Evolutionary conservation across 2,329 filamentous ascomycete genomes (phyloP), one percentile per base, ranked within the genome.

Genomic region (Claviceps monticola): DNA sequence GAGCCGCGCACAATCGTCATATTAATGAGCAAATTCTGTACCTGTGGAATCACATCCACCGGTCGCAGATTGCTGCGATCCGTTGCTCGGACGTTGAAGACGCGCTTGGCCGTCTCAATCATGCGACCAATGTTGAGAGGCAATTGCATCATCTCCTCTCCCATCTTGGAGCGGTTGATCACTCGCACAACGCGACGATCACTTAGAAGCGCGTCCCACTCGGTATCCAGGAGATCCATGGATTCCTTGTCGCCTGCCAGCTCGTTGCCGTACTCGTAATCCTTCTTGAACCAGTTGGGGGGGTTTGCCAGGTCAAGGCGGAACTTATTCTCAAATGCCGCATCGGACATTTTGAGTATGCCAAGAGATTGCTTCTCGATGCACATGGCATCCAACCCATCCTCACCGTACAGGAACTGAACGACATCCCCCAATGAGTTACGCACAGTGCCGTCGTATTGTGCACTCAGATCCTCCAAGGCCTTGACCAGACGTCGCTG

Each of bases 401-500:
- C 94, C 66, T 98, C 93, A 63, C 93, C 93, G 59, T 98, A 98
- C 55, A 96, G 77, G 72, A 98, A 98, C 64, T 98, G 91, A 51
- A 98, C 84, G 56, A 98, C 86, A 61, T 98, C 94, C 46, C 93
- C 93, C 45, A 97, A 76, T 2, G 93, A 98, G 69, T 98, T 98
- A 54, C 93, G 85, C 29, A 98, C 89, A 5, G 93, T 98, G 56
- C 91, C 91, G 61, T 98, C 93, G 64, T 98, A 98, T 64, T 94
- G 94, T 54, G 91, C 90, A 74, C 91, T 95, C 50, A 97, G 85
- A 67, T 98, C 93, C 76, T 98, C 93, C 3, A 98, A 79, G 11
- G 94, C 94, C 71, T 98, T 98, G 63, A 98, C 93, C 46, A 98
- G 79, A 75, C 94, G 89, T 71, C 93, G 88, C 70, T 98, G 94